Percentiles rank a stretch among this genome's conserved stretches.
phyloP scores from a whole-genome alignment of 345 rosid genomes.

The Linum lewisii region DNA sequence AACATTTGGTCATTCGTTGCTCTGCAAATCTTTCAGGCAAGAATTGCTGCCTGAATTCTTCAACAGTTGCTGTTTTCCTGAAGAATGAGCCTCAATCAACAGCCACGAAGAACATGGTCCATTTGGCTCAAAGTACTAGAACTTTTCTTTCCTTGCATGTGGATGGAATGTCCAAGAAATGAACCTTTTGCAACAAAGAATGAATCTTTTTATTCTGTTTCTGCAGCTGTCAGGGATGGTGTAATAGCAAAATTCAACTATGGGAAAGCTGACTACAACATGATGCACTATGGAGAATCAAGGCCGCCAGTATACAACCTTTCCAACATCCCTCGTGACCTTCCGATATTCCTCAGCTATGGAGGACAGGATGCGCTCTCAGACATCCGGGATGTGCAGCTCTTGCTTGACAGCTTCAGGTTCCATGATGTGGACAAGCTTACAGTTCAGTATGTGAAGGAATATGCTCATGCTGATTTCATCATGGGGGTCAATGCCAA shows the following conservation, averaged over 20 bases:
- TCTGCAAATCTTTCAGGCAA: constrained; percentile 29
- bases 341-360: constrained; percentile 68
- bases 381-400: constrained; percentile 50
- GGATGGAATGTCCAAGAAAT: too few relatives aligned
- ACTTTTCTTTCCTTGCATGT: too few relatives aligned
- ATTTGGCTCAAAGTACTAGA: constrained; percentile 1
- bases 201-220: background rate
- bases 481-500: constrained; percentile 78
- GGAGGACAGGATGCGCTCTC: constrained; percentile 66
- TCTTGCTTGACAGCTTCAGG: constrained; percentile 50
- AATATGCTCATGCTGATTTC: constrained; percentile 85
- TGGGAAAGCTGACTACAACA: constrained; percentile 36
- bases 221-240: constrained; percentile 56
- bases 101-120: constrained; percentile 7
- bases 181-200: too few relatives aligned
- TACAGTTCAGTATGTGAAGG: constrained; percentile 42
- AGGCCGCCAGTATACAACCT: constrained; percentile 61
- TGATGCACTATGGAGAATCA: constrained; percentile 52
- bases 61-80: constrained; percentile 4
- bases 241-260: constrained; percentile 63
- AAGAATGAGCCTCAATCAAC: constrained; percentile 10
- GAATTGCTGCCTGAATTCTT: constrained; percentile 64
- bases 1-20: background rate
- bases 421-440: constrained; percentile 57
- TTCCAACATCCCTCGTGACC: constrained; percentile 57